Evolutionary conservation across 2,329 filamentous ascomycete genomes (phyloP), one percentile per base, ranked within the genome.

Genomic region (Truncatella angustata): DNA sequence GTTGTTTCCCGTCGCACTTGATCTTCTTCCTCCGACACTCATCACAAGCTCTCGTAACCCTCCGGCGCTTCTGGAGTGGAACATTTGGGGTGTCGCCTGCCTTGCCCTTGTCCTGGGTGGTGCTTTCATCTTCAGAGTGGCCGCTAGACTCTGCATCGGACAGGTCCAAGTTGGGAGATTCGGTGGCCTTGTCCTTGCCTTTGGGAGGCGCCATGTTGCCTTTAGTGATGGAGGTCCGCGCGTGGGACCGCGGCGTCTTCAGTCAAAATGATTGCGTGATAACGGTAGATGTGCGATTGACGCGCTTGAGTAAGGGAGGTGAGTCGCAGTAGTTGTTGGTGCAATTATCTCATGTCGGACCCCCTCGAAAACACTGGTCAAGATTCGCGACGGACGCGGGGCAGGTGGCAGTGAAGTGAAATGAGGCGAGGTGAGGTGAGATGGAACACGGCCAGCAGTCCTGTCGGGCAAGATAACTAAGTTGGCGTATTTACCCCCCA

Each of bases 1-100:
- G 90, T 66, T 92, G 88, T 69, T 91, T 91, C 60, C 88, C 89
- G 67, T 92, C 88, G 62, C 88, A 93, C 68, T 92, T 92, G 64
- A 93, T 92, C 70, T 93, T 93, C 69, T 93, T 93, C 59, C 36
- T 54, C 18, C 52, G 39, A 14, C 52, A 54, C 26, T 51, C 87
- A 62, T 91, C 89, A 70, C 89, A 93, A 36, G 89, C 90, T 61
- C 90, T 79, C 20, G 88, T 92, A 39, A 93, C 89, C 64, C 90
- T 80, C 51, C 88, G 79, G 56, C 89, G 80, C 68, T 93, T 92
- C 65, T 91, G 88, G 53, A 88, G 76, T 14, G 87, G 87, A 59
- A 75, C 71, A 32, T 70, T 72, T n/a, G 74, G 65, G 12, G 67
- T 66, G 48, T 73, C 71, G 49, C 59, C 59, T 43, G 24, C 59